A percentile compares a stretch with the other conserved stretches of the same genome.
Evolutionary conservation across 768 basidiomycete genomes (phyloP).

Genomic region (Tephrocybe rancida): DNA sequence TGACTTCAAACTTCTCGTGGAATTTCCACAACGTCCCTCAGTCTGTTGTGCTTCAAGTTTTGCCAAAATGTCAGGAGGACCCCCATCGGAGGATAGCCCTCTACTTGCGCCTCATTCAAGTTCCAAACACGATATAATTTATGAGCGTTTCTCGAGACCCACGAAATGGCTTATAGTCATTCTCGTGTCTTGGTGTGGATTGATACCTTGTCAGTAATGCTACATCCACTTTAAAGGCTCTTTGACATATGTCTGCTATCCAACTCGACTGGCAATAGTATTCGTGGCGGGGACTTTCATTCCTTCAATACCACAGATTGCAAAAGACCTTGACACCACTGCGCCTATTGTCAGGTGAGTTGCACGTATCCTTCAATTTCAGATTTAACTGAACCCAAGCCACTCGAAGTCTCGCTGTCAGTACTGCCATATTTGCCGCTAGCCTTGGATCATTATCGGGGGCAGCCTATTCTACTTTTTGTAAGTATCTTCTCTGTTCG

Average conservation of each 20-base stretch:
- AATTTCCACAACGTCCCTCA: no score
- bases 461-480: slow-evolving; percentile 40
- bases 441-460: slow-evolving; percentile 35
- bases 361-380: background rate
- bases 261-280: slow-evolving; percentile 38
- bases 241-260: background rate
- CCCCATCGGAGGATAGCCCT: slow-evolving; percentile 32
- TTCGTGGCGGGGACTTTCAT: slow-evolving; percentile 72
- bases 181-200: slow-evolving; percentile 61
- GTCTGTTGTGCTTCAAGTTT: no score
- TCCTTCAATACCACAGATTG: slow-evolving; percentile 75
- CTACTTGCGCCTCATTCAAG: slow-evolving; percentile 23
- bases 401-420: slow-evolving; percentile 31
- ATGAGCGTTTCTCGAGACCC: slow-evolving; percentile 55
- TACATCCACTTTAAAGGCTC: background rate
- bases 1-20: no score
- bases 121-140: slow-evolving; percentile 38
- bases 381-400: background rate
- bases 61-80: background rate
- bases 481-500: slow-evolving; percentile 22
- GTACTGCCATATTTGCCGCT: slow-evolving; percentile 33
- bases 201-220: slow-evolving; percentile 55
- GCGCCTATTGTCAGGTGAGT: slow-evolving; percentile 57
- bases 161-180: slow-evolving; percentile 58
- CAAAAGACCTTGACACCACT: slow-evolving; percentile 61